Evolutionary conservation across 306 rosid species (phyloP).

Genomic region (Styphnolobium japonicum): DNA sequence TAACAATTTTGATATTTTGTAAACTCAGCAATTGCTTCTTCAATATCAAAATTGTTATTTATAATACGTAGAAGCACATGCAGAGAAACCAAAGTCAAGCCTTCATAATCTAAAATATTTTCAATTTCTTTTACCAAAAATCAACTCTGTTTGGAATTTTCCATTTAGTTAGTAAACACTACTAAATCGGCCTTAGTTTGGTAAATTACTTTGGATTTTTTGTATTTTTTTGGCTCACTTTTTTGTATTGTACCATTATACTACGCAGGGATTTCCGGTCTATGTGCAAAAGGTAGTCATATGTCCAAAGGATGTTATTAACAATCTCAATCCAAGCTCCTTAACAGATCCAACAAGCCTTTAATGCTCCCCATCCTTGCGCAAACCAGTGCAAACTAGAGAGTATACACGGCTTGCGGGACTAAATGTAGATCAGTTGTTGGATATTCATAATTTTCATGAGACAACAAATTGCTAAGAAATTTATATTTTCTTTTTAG

Average conservation of each 20-base stretch:
- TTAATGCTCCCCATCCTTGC: background rate
- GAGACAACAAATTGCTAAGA: no score
- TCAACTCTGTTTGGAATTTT: background rate
- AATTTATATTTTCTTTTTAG: no score
- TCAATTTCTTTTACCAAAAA: background rate
- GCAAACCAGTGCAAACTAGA: no score
- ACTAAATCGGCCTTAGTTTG: no score
- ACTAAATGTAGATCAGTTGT: no score
- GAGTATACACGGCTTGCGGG: background rate
- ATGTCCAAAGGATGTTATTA: conserved; percentile 47
- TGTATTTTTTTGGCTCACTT: no score
- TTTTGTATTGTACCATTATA: background rate
- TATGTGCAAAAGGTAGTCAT: conserved; percentile 43
- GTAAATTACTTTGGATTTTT: no score
- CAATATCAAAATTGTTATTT: no score
- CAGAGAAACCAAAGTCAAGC: no score
- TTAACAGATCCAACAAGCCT: conserved; percentile 25
- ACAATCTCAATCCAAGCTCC: conserved; percentile 37
- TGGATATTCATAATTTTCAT: no score
- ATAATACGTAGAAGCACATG: no score
- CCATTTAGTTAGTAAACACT: background rate
- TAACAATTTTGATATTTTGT: background rate
- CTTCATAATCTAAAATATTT: background rate
- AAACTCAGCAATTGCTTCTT: background rate
- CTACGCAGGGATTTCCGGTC: conserved; percentile 55